Evolutionary conservation across 2,329 filamentous ascomycete genomes (phyloP), one percentile per base, ranked within the genome.

Genomic region (Colletotrichum plurivorum): DNA sequence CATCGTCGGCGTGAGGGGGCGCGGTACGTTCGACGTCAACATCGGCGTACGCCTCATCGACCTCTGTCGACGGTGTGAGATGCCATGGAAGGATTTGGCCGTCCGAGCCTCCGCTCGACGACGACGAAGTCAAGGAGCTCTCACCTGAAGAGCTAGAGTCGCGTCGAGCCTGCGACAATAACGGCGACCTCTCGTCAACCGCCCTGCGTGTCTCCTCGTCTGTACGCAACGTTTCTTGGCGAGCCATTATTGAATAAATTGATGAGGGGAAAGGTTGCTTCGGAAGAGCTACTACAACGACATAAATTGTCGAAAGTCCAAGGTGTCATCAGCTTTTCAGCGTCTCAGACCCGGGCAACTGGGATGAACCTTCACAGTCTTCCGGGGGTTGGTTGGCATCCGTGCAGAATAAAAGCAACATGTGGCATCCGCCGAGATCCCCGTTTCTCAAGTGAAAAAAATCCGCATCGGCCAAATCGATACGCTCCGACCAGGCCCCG

Each of bases 141-240:
- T 66, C 67, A 56, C 67, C 67, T 65, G 61, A 70, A 15, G 67
- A 67, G 18, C 62, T 67, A n/a, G 56, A 56, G 18, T 56, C 67
- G 12, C 67, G 63, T 52, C 67, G 62, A 57, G 51, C 45, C 5
- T 22, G 57, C 15, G 62, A 46, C 27, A 69, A 46, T 22, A 69
- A n/a, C 16, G 62, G 62, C 18, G 67, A 69, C 18, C 55, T 55
- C 36, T 69, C 67, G 51, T 69, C 55, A 15, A 56, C 22, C 25
- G 5, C 36, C 7, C 36, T 31, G 15, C 31, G 31, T 39, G 51
- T n/a, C 20, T 55, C 51, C 46, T 48, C 55, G 27, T 45, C 51
- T 25, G 36, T 41, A 22, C 31, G 49, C 12, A 53, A 48, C 16
- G 18, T 61, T 27, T 27, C 63, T 60, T n/a, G 43, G 43, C 51